Conservation (phyloP, 2,329 filamentous ascomycete species). For the Ceratocystis variospora region DNA sequence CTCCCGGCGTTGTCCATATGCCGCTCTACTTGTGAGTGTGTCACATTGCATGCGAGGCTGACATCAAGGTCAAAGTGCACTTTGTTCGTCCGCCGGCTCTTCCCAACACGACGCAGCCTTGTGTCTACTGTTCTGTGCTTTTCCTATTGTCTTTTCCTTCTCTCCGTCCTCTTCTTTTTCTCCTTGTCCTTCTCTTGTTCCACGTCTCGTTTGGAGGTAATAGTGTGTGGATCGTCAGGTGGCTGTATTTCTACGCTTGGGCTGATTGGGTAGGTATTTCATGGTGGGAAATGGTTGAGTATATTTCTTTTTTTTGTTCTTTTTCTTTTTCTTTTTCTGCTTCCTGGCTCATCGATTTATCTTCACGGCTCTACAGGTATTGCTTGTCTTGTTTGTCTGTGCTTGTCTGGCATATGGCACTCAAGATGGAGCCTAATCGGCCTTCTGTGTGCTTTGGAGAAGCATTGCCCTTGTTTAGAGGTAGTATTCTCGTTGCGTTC, state of each 20-base stretch:
- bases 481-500: not conserved
- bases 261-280: slow-evolving; percentile 7
- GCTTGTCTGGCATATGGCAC: too few species aligned
- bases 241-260: slow-evolving; percentile 14
- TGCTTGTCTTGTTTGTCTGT: not conserved
- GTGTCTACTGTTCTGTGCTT: slow-evolving; percentile 23
- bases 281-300: slow-evolving; percentile 21
- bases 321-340: slow-evolving; percentile 22
- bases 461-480: not conserved
- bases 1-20: too few species aligned
- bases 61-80: not conserved
- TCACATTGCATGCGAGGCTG: too few species aligned
- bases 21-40: not conserved
- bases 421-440: too few species aligned
- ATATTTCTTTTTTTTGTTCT: slow-evolving; percentile 17
- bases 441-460: not conserved
- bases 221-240: slow-evolving; percentile 7
- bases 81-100: not conserved
- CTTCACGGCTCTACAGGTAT: not conserved
- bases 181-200: slow-evolving; percentile 21
- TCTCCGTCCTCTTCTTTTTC: not conserved
- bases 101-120: not conserved
- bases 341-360: slow-evolving; percentile 23
- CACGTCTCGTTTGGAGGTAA: slow-evolving; percentile 7
- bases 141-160: slow-evolving; percentile 6